Evolutionary conservation across 1,284 basidiomycete species (phyloP).

Genomic region (Fomitopsis betulina): DNA sequence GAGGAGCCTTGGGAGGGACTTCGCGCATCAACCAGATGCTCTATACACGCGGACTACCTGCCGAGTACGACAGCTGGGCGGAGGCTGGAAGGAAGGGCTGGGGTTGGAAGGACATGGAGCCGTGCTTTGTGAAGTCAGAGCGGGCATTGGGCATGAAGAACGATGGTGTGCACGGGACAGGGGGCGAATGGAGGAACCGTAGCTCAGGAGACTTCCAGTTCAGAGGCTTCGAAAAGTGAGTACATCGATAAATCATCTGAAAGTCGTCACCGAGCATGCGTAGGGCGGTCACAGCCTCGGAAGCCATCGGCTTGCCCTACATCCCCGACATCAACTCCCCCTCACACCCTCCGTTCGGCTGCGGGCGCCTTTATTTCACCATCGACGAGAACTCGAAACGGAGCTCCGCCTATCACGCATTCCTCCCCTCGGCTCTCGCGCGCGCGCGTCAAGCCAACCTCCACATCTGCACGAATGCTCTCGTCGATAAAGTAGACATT

Average conservation of each 20-base stretch:
- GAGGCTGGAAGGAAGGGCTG: constrained; percentile 30
- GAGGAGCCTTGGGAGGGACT: constrained; percentile 38
- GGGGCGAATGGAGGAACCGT: constrained; percentile 19
- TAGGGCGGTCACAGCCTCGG: constrained; percentile 2
- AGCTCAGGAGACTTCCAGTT: constrained; percentile 12
- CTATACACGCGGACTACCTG: constrained; percentile 32
- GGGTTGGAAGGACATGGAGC: constrained; percentile 32
- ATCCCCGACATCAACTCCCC: constrained; percentile 27
- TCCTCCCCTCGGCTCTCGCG: constrained; percentile 22
- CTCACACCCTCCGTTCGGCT: constrained; percentile 17
- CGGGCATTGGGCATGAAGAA: constrained; percentile 7
- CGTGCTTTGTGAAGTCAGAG: constrained; percentile 34
- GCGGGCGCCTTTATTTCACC: constrained; percentile 20
- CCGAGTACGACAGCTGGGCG: constrained; percentile 35
- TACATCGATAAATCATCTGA: background rate
- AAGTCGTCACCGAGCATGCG: background rate
- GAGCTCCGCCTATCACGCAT: constrained; percentile 23
- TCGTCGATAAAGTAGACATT: constrained; percentile 16
- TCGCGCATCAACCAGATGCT: constrained; percentile 39
- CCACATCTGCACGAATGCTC: constrained; percentile 24
- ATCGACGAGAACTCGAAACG: constrained; percentile 21
- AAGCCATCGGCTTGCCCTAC: constrained; percentile 17
- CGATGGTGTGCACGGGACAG: constrained; percentile 10
- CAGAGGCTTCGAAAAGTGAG: constrained; percentile 10
- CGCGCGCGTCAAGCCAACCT: constrained; percentile 15